These are phyloP conservation scores for Aureococcus anophagefferens DNA, from an alignment of 108 stramenopile species.

Conservation along the genomic window DNA sequence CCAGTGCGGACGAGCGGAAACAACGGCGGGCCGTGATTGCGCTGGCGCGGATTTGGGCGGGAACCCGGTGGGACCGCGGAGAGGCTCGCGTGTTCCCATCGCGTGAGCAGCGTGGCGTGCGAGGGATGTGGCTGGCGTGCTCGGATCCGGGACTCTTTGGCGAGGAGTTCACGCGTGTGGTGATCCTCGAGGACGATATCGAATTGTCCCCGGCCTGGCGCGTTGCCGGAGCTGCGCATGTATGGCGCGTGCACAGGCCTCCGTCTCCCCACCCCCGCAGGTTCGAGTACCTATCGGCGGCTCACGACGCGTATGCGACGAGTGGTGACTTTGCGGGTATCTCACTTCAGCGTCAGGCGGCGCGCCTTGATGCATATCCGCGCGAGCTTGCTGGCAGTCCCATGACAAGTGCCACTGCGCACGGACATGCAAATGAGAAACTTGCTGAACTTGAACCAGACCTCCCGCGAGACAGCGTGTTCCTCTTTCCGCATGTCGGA, in stretches of 20 bases:
- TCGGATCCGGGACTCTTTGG: background rate
- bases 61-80: no score
- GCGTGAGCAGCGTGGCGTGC: no score
- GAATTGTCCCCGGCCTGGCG: background rate
- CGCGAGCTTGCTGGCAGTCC: background rate
- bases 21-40: no score
- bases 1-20: no score
- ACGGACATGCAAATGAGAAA: no score
- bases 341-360: background rate
- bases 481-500: background rate
- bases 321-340: background rate
- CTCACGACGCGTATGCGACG: background rate
- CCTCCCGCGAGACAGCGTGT: background rate
- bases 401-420: no score
- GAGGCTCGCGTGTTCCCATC: no score
- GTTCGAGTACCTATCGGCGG: background rate
- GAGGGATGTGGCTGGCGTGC: background rate
- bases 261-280: no score
- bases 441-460: no score
- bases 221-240: no score
- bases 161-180: background rate
- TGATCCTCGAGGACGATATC: background rate
- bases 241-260: no score
- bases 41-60: no score
- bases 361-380: background rate